These are phyloP conservation scores for Maudiozyma turicensis DNA, from an alignment of 805 yeast genomes.

Conservation along the genomic window DNA sequence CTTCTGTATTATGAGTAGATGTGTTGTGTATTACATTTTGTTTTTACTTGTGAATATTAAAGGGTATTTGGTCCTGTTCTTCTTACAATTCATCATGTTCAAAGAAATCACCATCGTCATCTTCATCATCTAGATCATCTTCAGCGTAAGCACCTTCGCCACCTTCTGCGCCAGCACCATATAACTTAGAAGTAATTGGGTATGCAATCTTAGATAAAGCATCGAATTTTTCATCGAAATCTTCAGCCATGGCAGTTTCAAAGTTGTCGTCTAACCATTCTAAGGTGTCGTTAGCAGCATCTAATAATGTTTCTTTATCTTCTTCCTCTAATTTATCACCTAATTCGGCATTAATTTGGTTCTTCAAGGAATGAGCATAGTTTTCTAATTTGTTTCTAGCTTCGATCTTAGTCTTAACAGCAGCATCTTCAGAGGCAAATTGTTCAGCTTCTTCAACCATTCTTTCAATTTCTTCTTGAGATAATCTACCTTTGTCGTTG, in stretches of 20 bases:
- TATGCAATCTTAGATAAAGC: constrained; percentile 71
- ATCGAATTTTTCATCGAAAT: constrained; percentile 85
- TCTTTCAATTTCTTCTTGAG: constrained; percentile 90
- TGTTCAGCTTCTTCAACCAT: constrained; percentile 97
- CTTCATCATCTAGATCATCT: constrained; percentile 43
- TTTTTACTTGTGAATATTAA: background rate
- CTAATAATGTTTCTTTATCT: constrained; percentile 80
- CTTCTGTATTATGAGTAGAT: too few relatives aligned
- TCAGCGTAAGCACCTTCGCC: constrained; percentile 33
- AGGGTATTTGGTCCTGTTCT: constrained; percentile 32
- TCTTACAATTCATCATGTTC: constrained; percentile 60
- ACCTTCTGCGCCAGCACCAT: constrained; percentile 44
- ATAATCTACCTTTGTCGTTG: constrained; percentile 88
- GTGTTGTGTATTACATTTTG: background rate
- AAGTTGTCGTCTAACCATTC: constrained; percentile 84
- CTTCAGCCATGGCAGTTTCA: constrained; percentile 84
- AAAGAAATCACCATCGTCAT: constrained; percentile 44
- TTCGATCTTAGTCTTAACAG: constrained; percentile 74
- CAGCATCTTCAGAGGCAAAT: constrained; percentile 84
- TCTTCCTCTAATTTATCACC: constrained; percentile 80
- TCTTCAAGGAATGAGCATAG: constrained; percentile 75
- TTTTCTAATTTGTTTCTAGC: constrained; percentile 83
- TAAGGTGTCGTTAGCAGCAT: constrained; percentile 77
- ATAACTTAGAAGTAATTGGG: constrained; percentile 87
- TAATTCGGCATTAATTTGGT: constrained; percentile 52